Evolutionary conservation across 164 flowering plant species (phyloP), one percentile per base, ranked within the genome.

Genomic region (Akebia trifoliata): DNA sequence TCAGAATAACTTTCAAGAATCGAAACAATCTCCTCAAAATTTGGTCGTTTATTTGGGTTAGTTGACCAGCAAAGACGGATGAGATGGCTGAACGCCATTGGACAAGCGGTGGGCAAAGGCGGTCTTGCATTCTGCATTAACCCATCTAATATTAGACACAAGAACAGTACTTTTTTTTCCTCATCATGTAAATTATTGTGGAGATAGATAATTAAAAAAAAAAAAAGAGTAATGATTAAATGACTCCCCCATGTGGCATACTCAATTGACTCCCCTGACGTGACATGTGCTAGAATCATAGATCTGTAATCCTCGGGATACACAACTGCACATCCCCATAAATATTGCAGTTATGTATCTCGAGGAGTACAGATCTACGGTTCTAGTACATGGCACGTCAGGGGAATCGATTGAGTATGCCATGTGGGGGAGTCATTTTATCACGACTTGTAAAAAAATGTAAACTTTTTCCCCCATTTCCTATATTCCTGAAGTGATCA

Each of bases 61-160:
- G 76, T 79, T n/a, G 95, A 72, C 96, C 98, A 92, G 72, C 98
- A 88, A 44, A 82, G 74, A 48, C 50, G 75, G 67, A 88, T 85
- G 60, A 92, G 89, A 51, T 66, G 76, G 54, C 81, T 65, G 32
- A 88, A 69, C 54, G 87, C 91, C 51, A 40, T 0, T 0, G 96
- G 96, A 50, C 93, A 84, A 25, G 64, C 37, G 10, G 82, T 12
- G 3, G 89, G 91, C 63, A 92, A 59, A 32, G 93, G 87, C 20
- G 98, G 98, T 62, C 98, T 81, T 24, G 89, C 93, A 72, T 92
- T 88, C 98, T 92, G 92, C 83, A 69, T 9, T 38, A 61, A 54
- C 38, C 3, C 1, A 46, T 50, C 37, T n/a, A 22, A 54, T 18
- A 50, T 9, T 47, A 45, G 40, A 28, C 4, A 51, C 17, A 39